Conservation (phyloP, 2,329 filamentous ascomycete species). For the Penicillium psychrosexuale region DNA sequence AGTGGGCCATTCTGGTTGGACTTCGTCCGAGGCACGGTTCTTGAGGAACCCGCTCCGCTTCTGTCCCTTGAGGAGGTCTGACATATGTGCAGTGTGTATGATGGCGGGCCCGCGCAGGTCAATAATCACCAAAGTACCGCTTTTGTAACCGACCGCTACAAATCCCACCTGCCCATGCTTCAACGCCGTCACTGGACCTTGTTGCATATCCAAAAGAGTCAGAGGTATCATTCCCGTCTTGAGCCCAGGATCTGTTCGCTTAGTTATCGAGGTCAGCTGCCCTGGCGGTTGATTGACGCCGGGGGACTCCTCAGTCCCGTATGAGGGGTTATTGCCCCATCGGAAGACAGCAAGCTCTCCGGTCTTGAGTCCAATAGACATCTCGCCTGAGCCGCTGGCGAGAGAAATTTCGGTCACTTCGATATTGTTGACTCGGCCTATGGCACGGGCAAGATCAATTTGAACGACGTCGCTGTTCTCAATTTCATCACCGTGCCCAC, state of each 20-base stretch:
- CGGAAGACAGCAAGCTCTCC: constrained; percentile 87
- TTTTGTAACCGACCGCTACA: constrained; percentile 79
- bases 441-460: constrained; percentile 77
- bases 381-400: constrained; percentile 74
- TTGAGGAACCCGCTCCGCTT: constrained; percentile 69
- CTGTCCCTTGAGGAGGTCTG: constrained; percentile 71
- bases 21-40: constrained; percentile 49
- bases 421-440: constrained; percentile 74
- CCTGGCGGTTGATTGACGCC: constrained; percentile 60
- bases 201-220: constrained; percentile 76
- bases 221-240: constrained; percentile 79
- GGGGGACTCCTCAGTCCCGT: constrained; percentile 60
- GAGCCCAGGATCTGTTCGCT: constrained; percentile 67
- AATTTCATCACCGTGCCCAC: constrained; percentile 86
- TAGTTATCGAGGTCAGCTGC: constrained; percentile 70
- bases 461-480: constrained; percentile 81
- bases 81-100: constrained; percentile 70
- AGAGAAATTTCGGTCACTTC: constrained; percentile 77
- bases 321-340: constrained; percentile 77
- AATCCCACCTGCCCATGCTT: constrained; percentile 93
- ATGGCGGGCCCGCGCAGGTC: constrained; percentile 84
- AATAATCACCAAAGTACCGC: constrained; percentile 74
- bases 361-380: constrained; percentile 73
- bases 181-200: constrained; percentile 74
- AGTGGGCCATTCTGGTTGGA: constrained; percentile 69